Percentiles rank a stretch among this genome's conserved stretches.
Evolutionary conservation across 2,329 filamentous ascomycete genomes (phyloP).

Genomic region (Fusarium robinianum): DNA sequence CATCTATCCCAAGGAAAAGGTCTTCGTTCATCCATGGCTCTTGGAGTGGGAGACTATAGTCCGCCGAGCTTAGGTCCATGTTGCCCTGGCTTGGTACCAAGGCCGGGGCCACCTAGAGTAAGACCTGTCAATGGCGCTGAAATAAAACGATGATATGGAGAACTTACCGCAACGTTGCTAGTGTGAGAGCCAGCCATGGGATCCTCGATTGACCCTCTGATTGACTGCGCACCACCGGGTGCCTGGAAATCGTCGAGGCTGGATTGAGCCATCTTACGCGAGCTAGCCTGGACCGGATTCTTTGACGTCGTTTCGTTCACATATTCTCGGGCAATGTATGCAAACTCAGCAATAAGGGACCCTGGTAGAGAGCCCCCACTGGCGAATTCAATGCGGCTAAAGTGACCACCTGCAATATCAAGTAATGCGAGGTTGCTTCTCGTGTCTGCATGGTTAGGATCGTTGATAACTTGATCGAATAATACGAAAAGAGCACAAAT

Average conservation of each 20-base stretch:
- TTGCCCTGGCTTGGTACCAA: not conserved
- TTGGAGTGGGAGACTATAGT: constrained; percentile 14
- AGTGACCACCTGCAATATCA: constrained; percentile 29
- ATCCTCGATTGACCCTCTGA: rapidly evolving
- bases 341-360: constrained; percentile 27
- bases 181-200: no score
- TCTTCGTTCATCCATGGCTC: constrained; percentile 24
- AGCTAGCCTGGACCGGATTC: not conserved
- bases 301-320: constrained; percentile 15
- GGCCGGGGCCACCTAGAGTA: no score
- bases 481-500: constrained; percentile 28
- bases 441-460: constrained; percentile 19
- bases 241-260: not conserved
- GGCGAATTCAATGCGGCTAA: constrained; percentile 27
- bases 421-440: constrained; percentile 25
- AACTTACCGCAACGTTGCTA: no score
- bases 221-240: not conserved
- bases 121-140: not conserved
- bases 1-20: constrained; percentile 25
- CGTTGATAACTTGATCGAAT: constrained; percentile 29
- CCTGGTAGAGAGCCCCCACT: constrained; percentile 22
- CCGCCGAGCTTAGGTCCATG: constrained; percentile 2
- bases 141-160: no score
- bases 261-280: not conserved
- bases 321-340: constrained; percentile 30